Conservation (phyloP, 2,329 filamentous ascomycete genomes). For the Fusarium floridanum region DNA sequence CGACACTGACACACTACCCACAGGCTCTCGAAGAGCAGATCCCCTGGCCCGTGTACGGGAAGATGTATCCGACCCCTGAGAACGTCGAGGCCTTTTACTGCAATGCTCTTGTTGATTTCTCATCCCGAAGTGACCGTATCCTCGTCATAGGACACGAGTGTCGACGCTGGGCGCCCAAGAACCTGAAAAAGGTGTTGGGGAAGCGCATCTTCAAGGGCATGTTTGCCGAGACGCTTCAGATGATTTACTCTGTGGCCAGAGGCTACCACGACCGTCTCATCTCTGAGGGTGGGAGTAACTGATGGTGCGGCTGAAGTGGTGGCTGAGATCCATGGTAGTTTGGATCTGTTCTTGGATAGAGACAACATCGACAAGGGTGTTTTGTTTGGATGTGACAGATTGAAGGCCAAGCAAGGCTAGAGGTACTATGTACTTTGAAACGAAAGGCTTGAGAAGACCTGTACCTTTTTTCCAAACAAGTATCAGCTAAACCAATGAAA, state of each 20-base stretch:
- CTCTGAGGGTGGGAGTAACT: background rate
- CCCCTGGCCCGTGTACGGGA: constrained; percentile 12
- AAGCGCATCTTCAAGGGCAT: constrained; percentile 2
- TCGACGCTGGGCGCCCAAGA: background rate
- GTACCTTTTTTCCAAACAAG: background rate
- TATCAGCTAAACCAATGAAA: background rate
- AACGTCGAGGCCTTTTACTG: background rate
- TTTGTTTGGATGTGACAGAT: background rate
- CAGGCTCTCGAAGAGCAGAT: constrained; percentile 11
- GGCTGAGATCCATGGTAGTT: background rate
- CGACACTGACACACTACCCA: background rate
- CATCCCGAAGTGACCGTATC: background rate
- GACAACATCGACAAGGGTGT: background rate
- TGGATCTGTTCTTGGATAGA: background rate
- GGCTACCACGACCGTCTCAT: background rate
- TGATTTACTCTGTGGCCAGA: constrained; percentile 3
- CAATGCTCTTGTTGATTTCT: background rate
- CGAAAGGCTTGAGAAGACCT: background rate
- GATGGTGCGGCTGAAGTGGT: background rate
- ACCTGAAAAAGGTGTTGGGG: constrained; percentile 4
- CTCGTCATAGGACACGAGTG: constrained; percentile 3
- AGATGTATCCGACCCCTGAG: background rate
- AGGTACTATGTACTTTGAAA: background rate
- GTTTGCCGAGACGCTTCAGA: background rate
- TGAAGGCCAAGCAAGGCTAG: background rate